Base-by-base conservation (phyloP, 2,329 filamentous ascomycete genomes). In the Botrytis byssoidea region DNA sequence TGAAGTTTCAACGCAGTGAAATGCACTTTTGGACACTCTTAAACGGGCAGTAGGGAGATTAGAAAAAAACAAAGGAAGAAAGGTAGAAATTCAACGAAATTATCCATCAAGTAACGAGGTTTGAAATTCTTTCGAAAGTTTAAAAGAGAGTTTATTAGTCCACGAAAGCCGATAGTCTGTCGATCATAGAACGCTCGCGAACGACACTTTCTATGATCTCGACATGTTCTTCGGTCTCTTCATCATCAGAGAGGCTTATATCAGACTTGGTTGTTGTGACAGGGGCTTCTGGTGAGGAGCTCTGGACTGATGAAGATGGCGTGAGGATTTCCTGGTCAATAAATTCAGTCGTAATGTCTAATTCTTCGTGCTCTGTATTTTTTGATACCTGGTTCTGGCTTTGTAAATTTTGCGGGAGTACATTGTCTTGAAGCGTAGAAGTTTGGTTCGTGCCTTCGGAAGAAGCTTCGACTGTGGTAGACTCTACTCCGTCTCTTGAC, bases 151-250 rank as follows among this genome's bases (percentile, higher is more conserved):
- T 9, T 29, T n/a, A 2, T 72, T 25, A 44, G 29, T 72, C 61
- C 25, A 46, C 48, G 8, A 72, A 65, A 29, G 44, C n/a, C 10
- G 70, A 66, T 22, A 72, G 46, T 51, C 35, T 72, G 35, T 72
- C 48, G 1, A 67, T 25, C 29, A 51, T 42, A 42, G 70, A 55
- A 10, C 20, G 18, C 32, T 72, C 44, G 25, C 57, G 51, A 37
- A 32, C 61, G 37, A n/a, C 55, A 63, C 46, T 22, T 10, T 35
- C 46, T 12, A 57, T 44, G 18, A 57, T 46, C n/a, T 72, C 70
- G 4, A 72, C 14, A 29, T 67, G 44, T 40, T 57, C 70, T 32
- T 55, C 70, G n/a, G 25, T 55, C 46, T 67, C 12, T 67, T 32
- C 70, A 44, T 37, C 29, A n/a, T 67, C 61, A 51, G 59, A 65